These are phyloP conservation scores for Tribonema minus DNA, from an alignment of 108 stramenopile species.

Conservation along the genomic window DNA sequence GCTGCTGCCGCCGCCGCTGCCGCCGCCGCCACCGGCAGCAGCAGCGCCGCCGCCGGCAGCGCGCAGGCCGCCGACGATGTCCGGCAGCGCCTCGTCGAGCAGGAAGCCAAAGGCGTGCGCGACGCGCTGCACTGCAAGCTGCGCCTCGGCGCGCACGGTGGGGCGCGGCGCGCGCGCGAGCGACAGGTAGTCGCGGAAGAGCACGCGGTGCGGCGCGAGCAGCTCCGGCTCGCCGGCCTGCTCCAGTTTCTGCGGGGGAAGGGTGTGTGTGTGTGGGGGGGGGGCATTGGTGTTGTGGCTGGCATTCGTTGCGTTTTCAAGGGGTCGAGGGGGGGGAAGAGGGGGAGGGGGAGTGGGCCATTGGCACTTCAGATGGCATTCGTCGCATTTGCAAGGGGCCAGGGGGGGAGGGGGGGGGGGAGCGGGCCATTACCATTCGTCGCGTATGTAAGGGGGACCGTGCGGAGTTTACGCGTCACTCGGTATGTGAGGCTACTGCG, in stretches of 20 bases:
- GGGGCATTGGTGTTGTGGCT: neutral
- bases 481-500: too few species aligned
- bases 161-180: neutral
- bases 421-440: too few species aligned
- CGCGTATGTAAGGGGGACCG: too few species aligned
- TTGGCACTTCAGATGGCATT: too few species aligned
- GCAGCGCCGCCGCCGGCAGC: neutral
- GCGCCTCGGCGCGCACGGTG: neutral
- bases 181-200: neutral
- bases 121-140: neutral
- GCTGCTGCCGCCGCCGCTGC: neutral
- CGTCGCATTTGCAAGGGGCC: too few species aligned
- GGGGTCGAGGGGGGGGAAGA: too few species aligned
- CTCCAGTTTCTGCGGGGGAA: neutral
- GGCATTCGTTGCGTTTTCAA: too few species aligned
- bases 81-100: neutral
- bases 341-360: too few species aligned
- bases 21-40: neutral
- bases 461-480: too few species aligned
- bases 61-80: neutral
- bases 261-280: neutral
- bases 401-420: too few species aligned
- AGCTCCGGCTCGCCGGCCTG: neutral
- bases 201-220: neutral
- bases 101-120: neutral